Evolutionary conservation across 2,329 filamentous ascomycete genomes (phyloP).

Genomic region (Aureobasidium pullulans): DNA sequence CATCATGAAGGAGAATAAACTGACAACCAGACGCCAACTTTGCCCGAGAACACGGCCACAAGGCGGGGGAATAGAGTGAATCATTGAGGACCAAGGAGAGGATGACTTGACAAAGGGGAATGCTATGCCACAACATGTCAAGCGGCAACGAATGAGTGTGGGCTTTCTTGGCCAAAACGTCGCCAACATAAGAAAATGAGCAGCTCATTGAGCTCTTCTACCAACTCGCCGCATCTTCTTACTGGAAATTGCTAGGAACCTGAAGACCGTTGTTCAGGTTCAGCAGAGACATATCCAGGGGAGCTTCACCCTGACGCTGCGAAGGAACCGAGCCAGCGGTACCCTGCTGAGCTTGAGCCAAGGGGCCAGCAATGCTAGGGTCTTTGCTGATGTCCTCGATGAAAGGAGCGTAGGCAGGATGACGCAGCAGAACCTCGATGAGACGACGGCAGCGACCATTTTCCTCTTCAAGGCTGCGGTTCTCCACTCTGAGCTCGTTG

Average conservation of each 20-base stretch:
- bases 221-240: background rate
- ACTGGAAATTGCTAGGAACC: slow-evolving; percentile 13
- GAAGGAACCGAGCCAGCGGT: slow-evolving; percentile 18
- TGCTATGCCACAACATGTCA: background rate
- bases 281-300: slow-evolving; percentile 66
- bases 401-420: slow-evolving; percentile 43
- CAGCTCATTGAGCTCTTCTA: background rate
- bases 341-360: slow-evolving; percentile 17
- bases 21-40: slow-evolving; percentile 3
- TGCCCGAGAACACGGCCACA: slow-evolving; percentile 11
- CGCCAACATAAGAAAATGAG: background rate
- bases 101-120: slow-evolving; percentile 2
- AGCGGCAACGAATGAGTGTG: background rate
- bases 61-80: slow-evolving; percentile 13
- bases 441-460: slow-evolving; percentile 53
- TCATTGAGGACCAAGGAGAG: slow-evolving; percentile 10
- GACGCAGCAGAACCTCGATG: slow-evolving; percentile 59
- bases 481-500: slow-evolving; percentile 71
- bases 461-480: slow-evolving; percentile 68
- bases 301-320: slow-evolving; percentile 50
- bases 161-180: background rate
- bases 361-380: slow-evolving; percentile 26
- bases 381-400: slow-evolving; percentile 36
- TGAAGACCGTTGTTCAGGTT: slow-evolving; percentile 43
- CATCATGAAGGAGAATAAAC: slow-evolving; percentile 9